Evolutionary conservation across 202 grass and related monocot genomes (phyloP).

Genomic region (Zoysia matrella): DNA sequence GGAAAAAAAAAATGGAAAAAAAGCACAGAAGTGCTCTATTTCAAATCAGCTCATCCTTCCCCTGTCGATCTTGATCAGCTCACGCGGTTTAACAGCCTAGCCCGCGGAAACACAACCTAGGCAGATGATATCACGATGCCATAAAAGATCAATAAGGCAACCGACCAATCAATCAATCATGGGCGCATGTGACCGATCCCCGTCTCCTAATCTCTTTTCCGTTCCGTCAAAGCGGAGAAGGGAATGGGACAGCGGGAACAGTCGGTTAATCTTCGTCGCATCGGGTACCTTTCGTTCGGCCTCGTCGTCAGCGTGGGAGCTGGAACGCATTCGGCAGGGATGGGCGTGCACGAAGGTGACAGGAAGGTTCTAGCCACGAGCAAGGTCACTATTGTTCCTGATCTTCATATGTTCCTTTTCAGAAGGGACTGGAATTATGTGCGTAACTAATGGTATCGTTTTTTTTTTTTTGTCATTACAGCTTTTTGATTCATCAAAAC

Average conservation of each 20-base stretch:
- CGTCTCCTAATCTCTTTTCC: background rate
- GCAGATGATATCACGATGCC: conserved; percentile 29
- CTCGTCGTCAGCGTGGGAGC: conserved; percentile 50
- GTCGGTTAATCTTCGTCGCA: background rate
- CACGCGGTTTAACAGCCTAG: conserved; percentile 88
- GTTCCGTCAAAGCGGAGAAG: conserved; percentile 9
- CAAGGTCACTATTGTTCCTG: background rate
- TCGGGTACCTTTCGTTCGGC: conserved; percentile 6
- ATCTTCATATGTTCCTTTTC: background rate
- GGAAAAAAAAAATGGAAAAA: background rate
- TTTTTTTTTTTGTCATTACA: no score
- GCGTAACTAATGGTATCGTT: background rate
- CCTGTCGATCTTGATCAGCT: background rate
- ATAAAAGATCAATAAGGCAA: conserved; percentile 9
- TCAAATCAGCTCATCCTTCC: background rate
- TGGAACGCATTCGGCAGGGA: conserved; percentile 39
- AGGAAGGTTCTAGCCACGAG: conserved; percentile 42
- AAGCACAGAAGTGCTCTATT: background rate
- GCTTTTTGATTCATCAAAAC: no score
- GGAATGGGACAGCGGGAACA: conserved; percentile 30
- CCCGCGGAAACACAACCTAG: conserved; percentile 18
- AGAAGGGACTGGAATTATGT: background rate
- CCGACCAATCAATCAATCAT: background rate
- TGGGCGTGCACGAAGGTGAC: conserved; percentile 36
- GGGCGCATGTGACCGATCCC: background rate